Evolutionary conservation across 2,329 filamentous ascomycete species (phyloP), one percentile per base, ranked within the genome.

Genomic region (Colletotrichum sp.): DNA sequence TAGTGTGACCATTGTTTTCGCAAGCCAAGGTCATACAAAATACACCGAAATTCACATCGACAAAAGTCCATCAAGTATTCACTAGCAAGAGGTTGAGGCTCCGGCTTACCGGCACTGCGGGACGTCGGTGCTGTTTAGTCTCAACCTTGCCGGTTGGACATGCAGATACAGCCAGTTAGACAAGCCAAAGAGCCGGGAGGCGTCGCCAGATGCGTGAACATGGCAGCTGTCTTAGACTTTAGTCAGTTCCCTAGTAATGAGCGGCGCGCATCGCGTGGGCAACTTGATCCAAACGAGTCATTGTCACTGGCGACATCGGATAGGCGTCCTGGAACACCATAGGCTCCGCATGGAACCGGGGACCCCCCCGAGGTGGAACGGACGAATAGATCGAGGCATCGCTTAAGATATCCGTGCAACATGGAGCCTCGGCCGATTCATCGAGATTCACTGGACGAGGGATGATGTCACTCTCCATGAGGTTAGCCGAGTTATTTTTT

Each of bases 381-480:
- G 44, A 44, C 67, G 67, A 62, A 69, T 62, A 30, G 16, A 21
- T 60, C 49, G 18, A 39, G 21, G 13, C 13, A 60, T 60, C 32
- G 67, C 67, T 69, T 60, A 62, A 44, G n/a, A 18, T 39, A 18
- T 15, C 26, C n/a, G 30, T 24, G 28, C 18, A 57, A 26, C 66
- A 69, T 36, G 67, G 67, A 24, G 21, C n/a, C 32, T 30, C 18
- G 26, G 64, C 28, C 67, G 52, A 69, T 44, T 39, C 24, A 69
- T 62, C 16, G 34, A 28, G 36, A n/a, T 24, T 36, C 21, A 64
- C 10, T 59, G 44, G 30, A 21, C 44, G 44, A 52, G 21, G 5
- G 26, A 70, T 65, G 71, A 74, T 64, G 71, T 70, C 55, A 74
- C 70, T 12, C 44, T 10, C 28, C 9, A 70, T 39, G 57, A 70